Base-by-base conservation (phyloP, 495 filamentous ascomycete species). In the Xylaria castorea region DNA sequence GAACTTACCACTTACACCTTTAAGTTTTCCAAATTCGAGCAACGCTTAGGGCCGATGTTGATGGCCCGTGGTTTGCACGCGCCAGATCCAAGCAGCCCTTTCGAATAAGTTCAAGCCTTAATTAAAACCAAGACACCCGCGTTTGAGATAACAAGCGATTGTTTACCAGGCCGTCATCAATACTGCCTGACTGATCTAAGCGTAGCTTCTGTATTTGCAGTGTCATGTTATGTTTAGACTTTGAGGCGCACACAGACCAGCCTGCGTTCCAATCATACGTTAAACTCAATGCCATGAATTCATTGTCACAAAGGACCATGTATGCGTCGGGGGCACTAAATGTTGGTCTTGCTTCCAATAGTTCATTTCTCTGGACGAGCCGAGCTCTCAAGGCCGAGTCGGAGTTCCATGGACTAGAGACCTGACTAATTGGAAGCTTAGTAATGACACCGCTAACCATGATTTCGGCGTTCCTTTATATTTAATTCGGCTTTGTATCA, bases 11-110 rank as follows among this genome's bases (percentile, higher is more conserved):
- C 60, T 58, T 27, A 62, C 76, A 71, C 53, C 8, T 0, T 68
- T 11, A 4, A 48, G 77, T 78, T 79, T 32, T 77, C 77, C 25
- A 79, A 73, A 61, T 66, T 78, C n/a, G 78, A 80, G 27, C 76
- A 77, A 50, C 75, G 73, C 8, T 68, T 80, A 0, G 72, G 58
- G 1, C 73, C 78, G 11, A 77, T 75, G 65, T 61, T 80, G n/a
- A 76, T 78, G 27, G 68, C 71, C n/a, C 78, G 75, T 30, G 78
- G 78, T 18, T 75, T 71, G 14, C 72, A 55, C 20, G 73, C 77
- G 5, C n/a, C 60, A 16, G 58, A 76, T 58, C 78, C 77, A 12
- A 71, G 40, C 18, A 76, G 74, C 51, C 78, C 78, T 27, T 80
- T 80, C 16, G 77, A 80, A 64, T 80, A 73, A 61, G 14, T 20